Base-by-base conservation (phyloP, 2,329 filamentous ascomycete genomes). In the Polytolypa hystricis region DNA sequence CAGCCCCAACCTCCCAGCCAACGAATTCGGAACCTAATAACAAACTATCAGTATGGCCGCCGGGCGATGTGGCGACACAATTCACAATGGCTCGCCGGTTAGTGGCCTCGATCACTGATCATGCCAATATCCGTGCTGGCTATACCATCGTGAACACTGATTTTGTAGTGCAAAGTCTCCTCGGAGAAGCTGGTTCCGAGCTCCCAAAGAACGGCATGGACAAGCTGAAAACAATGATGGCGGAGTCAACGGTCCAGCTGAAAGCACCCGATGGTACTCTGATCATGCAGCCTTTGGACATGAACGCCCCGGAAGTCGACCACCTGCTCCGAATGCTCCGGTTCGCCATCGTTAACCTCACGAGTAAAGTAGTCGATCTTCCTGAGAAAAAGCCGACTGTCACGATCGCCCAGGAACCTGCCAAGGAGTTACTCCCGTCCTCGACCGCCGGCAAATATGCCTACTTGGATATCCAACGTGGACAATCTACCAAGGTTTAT, bases 121-220 rank as follows among this genome's bases (percentile, higher is more conserved):
- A 64, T 53, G 59, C 60, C 48, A 64, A 64, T 51, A 52, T 60
- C 17, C 60, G 61, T 39, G 60, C 60, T 38, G 60, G 60, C 30
- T 63, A 64, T 42, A 61, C 50, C 30, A 63, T 64, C 42, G 60
- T 62, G 39, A 54, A 58, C 41, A 56, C 61, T 33, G 59, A 64
- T 47, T 49, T 63, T 53, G 60, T 62, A 35, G 59, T 62, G 31
- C 59, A 64, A 39, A 59, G 58, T 19, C 50, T 64, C 30, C 42
- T 64, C 44, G 61, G 60, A 4, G 57, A 60, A 20, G 57, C 58
- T 53, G 58, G 57, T 40, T 60, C 58, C 9, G 54, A 59, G 16
- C 51, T 59, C 28, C 60, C 60, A 6, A 49, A 53, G 32, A 60
- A 57, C 52, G 60, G 60, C 16, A 49, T 64, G 35, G 60, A 64